Conservation (phyloP, 2,329 filamentous ascomycete genomes). For the Pseudogymnoascus pannorum region DNA sequence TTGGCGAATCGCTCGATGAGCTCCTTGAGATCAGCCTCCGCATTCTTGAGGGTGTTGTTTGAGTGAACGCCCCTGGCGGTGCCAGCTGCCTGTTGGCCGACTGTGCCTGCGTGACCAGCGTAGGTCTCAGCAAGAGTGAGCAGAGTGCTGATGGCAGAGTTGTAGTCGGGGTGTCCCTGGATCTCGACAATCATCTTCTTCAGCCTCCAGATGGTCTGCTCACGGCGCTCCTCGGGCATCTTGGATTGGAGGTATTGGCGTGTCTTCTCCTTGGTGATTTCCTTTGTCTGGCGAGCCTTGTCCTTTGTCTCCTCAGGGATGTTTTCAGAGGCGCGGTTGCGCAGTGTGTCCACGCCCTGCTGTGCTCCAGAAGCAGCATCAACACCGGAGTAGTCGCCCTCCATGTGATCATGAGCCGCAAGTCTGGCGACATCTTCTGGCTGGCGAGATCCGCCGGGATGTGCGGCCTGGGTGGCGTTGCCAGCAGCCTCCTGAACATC, state of each 20-base stretch:
- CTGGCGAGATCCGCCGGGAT: constrained; percentile 48
- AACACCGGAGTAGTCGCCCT: constrained; percentile 38
- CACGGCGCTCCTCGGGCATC: constrained; percentile 84
- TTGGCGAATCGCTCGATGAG: constrained; percentile 95
- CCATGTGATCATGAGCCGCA: constrained; percentile 42
- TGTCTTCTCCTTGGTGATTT: constrained; percentile 40
- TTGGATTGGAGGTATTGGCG: constrained; percentile 77
- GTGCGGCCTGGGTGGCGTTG: constrained; percentile 49
- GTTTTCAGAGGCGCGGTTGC: constrained; percentile 54
- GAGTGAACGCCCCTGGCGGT: constrained; percentile 66
- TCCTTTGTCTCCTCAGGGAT: constrained; percentile 51
- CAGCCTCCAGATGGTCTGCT: constrained; percentile 83
- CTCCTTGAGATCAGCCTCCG: constrained; percentile 75
- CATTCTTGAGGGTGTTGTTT: constrained; percentile 56
- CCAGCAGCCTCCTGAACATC: constrained; percentile 55
- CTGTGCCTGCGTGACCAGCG: constrained; percentile 59
- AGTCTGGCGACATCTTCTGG: constrained; percentile 44
- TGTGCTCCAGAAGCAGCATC: constrained; percentile 43
- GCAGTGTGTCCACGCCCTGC: constrained; percentile 33
- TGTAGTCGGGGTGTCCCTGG: constrained; percentile 90
- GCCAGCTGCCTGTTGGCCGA: constrained; percentile 57
- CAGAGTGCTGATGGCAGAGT: constrained; percentile 82
- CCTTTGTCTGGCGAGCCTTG: constrained; percentile 44
- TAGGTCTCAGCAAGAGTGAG: constrained; percentile 81
- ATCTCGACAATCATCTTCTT: constrained; percentile 99